Evolutionary conservation across 371 early-diverging fungal genomes (phyloP).

Genomic region (Blakeslea trispora): DNA sequence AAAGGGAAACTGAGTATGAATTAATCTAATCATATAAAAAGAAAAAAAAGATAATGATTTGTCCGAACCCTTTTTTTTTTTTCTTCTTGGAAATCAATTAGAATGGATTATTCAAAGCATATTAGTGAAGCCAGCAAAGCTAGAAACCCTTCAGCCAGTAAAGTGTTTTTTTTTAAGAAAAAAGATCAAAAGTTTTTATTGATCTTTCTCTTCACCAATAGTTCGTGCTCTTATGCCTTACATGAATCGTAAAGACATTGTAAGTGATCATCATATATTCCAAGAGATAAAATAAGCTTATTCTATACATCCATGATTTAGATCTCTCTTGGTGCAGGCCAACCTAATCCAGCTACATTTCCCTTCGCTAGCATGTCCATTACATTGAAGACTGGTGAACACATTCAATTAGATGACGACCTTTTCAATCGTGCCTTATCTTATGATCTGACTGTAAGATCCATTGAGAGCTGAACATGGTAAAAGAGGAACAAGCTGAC

Average conservation of each 20-base stretch:
- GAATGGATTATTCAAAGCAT: slow-evolving; percentile 35
- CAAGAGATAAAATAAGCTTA: not conserved
- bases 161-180: slow-evolving; percentile 8
- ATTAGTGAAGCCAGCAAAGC: slow-evolving; percentile 45
- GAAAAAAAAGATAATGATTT: slow-evolving; percentile 4
- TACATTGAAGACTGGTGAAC: slow-evolving; percentile 64
- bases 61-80: too few species aligned
- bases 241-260: slow-evolving; percentile 44
- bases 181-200: too few species aligned
- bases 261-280: slow-evolving; percentile 5
- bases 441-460: slow-evolving; percentile 62
- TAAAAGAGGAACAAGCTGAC: too few species aligned
- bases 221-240: slow-evolving; percentile 21
- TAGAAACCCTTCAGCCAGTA: slow-evolving; percentile 48
- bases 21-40: slow-evolving; percentile 7
- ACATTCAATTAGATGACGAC: slow-evolving; percentile 45
- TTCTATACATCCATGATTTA: slow-evolving; percentile 9
- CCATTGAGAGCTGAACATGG: not conserved
- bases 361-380: slow-evolving; percentile 68
- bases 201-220: too few species aligned
- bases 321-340: slow-evolving; percentile 74
- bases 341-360: slow-evolving; percentile 74
- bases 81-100: too few species aligned
- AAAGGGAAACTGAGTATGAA: slow-evolving; percentile 29
- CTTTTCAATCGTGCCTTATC: slow-evolving; percentile 51